These are phyloP conservation scores for Metschnikowia baotianmanensis DNA, from an alignment of 805 yeast genomes.

Conservation along the genomic window DNA sequence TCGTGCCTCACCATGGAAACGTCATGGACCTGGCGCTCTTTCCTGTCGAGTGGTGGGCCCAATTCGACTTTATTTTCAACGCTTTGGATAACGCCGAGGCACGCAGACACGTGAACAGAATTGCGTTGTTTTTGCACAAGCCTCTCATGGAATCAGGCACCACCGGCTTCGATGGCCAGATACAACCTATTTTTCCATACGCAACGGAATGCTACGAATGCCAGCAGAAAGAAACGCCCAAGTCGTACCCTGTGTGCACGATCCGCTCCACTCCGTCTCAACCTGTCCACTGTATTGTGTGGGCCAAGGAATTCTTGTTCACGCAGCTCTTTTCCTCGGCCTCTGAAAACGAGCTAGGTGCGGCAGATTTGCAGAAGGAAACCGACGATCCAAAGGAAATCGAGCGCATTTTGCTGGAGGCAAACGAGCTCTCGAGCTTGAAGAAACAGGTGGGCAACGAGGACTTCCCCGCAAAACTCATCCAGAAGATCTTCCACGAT, in stretches of 20 bases:
- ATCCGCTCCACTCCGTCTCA: slow-evolving; percentile 95
- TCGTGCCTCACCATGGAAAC: slow-evolving; percentile 82
- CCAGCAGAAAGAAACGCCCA: slow-evolving; percentile 80
- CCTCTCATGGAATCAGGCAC: slow-evolving; percentile 94
- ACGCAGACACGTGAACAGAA: slow-evolving; percentile 80
- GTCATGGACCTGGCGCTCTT: slow-evolving; percentile 75
- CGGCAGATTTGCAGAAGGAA: slow-evolving; percentile 40
- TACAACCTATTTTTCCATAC: slow-evolving; percentile 84
- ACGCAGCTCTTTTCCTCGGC: slow-evolving; percentile 70
- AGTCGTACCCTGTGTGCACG: slow-evolving; percentile 92
- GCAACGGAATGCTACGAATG: slow-evolving; percentile 93
- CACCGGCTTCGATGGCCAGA: slow-evolving; percentile 92
- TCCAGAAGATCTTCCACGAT: slow-evolving; percentile 59
- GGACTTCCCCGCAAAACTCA: slow-evolving; percentile 39
- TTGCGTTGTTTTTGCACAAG: slow-evolving; percentile 67
- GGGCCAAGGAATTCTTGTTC: slow-evolving; percentile 94
- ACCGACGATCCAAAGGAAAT: slow-evolving; percentile 65
- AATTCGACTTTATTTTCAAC: slow-evolving; percentile 79
- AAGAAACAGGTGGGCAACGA: slow-evolving; percentile 19
- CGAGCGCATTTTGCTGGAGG: slow-evolving; percentile 61
- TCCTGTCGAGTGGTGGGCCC: slow-evolving; percentile 68
- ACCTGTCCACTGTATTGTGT: slow-evolving; percentile 93
- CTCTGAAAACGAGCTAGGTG: slow-evolving; percentile 20
- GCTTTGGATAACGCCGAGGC: slow-evolving; percentile 95
- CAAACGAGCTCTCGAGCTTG: slow-evolving; percentile 55